phyloP scores from a whole-genome alignment of 2,329 filamentous ascomycete species.

The Pseudocercospora macadamiae region DNA sequence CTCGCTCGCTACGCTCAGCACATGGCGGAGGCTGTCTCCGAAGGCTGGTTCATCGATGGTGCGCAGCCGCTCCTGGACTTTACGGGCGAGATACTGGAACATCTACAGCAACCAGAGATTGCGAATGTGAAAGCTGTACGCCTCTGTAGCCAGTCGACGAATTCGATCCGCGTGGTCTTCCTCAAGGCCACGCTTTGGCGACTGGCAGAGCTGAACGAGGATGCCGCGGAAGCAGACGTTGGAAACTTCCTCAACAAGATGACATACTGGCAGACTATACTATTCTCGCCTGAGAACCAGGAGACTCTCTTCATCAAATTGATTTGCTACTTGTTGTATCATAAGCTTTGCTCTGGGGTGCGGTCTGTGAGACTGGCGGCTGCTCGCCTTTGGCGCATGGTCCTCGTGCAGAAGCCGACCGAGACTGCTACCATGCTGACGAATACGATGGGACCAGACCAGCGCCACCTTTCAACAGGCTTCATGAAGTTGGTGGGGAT shows the following conservation, averaged over 20 bases:
- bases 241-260: slow-evolving; percentile 79
- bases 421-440: slow-evolving; percentile 76
- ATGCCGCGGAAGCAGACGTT: slow-evolving; percentile 64
- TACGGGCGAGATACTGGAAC: slow-evolving; percentile 80
- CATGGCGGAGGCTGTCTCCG: slow-evolving; percentile 86
- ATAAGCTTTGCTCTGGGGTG: slow-evolving; percentile 75
- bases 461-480: slow-evolving; percentile 70
- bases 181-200: slow-evolving; percentile 77
- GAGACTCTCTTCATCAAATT: slow-evolving; percentile 83
- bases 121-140: slow-evolving; percentile 81
- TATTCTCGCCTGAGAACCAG: slow-evolving; percentile 74
- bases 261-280: slow-evolving; percentile 92
- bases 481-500: slow-evolving; percentile 85
- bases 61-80: slow-evolving; percentile 84
- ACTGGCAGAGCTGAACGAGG: slow-evolving; percentile 79
- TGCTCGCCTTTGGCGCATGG: slow-evolving; percentile 84
- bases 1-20: slow-evolving; percentile 79
- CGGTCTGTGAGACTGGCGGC: slow-evolving; percentile 71
- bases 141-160: slow-evolving; percentile 83
- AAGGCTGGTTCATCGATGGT: slow-evolving; percentile 94
- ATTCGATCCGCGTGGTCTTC: slow-evolving; percentile 74
- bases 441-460: slow-evolving; percentile 70
- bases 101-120: slow-evolving; percentile 83
- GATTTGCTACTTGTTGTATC: slow-evolving; percentile 91
- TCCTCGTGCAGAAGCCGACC: slow-evolving; percentile 88